phyloP scores from a whole-genome alignment of 805 yeast genomes.

The Dipodascopsis uninucleata region DNA sequence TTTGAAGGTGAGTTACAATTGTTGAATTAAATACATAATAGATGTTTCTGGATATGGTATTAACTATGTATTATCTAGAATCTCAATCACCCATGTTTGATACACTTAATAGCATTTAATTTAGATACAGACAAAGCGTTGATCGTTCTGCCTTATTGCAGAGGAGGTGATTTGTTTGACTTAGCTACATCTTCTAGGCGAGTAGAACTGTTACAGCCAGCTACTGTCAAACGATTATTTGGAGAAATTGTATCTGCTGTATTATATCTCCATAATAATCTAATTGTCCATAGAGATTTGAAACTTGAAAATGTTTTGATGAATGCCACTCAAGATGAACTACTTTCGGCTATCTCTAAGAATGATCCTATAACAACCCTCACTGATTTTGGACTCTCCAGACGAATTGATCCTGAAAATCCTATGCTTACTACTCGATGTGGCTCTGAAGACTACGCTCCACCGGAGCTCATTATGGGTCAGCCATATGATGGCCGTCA shows the following conservation, averaged over 20 bases:
- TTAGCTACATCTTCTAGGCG: slow-evolving; percentile 45
- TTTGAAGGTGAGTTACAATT: slow-evolving; percentile 37
- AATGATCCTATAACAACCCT: slow-evolving; percentile 49
- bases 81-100: slow-evolving; percentile 22
- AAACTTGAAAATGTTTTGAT: slow-evolving; percentile 67
- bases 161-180: slow-evolving; percentile 82
- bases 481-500: slow-evolving; percentile 85
- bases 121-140: slow-evolving; percentile 38
- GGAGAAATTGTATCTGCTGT: slow-evolving; percentile 70
- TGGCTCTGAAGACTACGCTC: slow-evolving; percentile 94
- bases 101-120: slow-evolving; percentile 20
- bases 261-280: slow-evolving; percentile 60
- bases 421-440: slow-evolving; percentile 80
- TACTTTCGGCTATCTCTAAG: slow-evolving; percentile 27
- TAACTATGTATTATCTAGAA: slow-evolving; percentile 6
- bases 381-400: slow-evolving; percentile 88
- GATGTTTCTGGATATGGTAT: neutral
- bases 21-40: neutral
- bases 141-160: slow-evolving; percentile 69
- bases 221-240: slow-evolving; percentile 57
- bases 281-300: slow-evolving; percentile 84
- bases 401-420: slow-evolving; percentile 55
- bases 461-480: slow-evolving; percentile 91
- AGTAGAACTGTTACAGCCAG: slow-evolving; percentile 45
- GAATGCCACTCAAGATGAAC: slow-evolving; percentile 38